Conservation (phyloP, 257 asterid species). For the Capsicum pubescens region DNA sequence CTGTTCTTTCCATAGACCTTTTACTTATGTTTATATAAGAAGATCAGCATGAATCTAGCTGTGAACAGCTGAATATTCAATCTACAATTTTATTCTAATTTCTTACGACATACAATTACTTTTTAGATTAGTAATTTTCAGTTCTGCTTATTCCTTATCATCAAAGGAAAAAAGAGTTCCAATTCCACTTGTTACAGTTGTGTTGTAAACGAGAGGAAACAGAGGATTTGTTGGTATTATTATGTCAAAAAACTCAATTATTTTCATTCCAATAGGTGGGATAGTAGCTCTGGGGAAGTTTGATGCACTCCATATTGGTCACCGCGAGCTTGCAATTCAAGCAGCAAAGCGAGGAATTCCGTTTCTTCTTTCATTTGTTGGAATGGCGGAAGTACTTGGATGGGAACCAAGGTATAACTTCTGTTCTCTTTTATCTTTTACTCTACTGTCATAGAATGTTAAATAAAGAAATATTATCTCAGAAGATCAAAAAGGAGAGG, state of each 20-base stretch:
- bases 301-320: slow-evolving; percentile 99
- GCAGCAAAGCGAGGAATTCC: slow-evolving; percentile 87
- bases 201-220: not conserved
- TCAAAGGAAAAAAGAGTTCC: not conserved
- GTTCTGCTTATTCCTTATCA: not conserved
- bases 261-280: slow-evolving; percentile 60
- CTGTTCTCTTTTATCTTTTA: slow-evolving; percentile 14
- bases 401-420: slow-evolving; percentile 87
- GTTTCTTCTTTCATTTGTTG: slow-evolving; percentile 78
- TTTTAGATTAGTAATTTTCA: not conserved
- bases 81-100: not conserved
- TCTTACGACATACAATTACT: not conserved
- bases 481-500: not conserved
- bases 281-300: slow-evolving; percentile 95
- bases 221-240: slow-evolving; percentile 1
- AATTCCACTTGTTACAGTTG: not conserved
- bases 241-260: slow-evolving; percentile 27
- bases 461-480: not conserved
- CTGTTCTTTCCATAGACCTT: not conserved
- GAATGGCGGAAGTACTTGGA: slow-evolving; percentile 94
- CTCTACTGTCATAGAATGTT: not conserved
- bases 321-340: slow-evolving; percentile 95
- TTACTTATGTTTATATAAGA: not conserved
- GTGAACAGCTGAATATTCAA: not conserved
- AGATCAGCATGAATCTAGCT: not conserved